Base-by-base conservation (phyloP, 768 basidiomycete genomes). In the Leccinum variicolor region DNA sequence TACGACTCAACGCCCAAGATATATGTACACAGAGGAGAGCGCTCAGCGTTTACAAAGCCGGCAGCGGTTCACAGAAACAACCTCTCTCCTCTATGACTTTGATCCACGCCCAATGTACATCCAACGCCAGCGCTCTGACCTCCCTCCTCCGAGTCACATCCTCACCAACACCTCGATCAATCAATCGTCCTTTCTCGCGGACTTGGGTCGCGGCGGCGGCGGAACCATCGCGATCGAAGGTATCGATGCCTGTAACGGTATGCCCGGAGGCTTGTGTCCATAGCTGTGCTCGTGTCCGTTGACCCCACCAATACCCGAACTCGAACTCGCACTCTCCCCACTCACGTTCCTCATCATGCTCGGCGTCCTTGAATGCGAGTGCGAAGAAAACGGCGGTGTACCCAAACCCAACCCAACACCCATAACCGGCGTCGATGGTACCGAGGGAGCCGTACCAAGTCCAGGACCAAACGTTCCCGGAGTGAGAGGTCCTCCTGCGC, bases 381-480 rank as follows among this genome's bases (percentile, higher is more conserved):
- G 56, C 33, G 58, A 28, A 52, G 59, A 13, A 36, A 53, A 66
- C 33, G 69, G 53, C 1, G 66, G 72, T 46, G 45, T n/a, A 19
- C 45, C 45, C 23, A 46, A 25, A 46, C 72, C 73, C 7, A 73
- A 48, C 1, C 74, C 72, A 1, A 71, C 58, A 9, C 72, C 72
- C 54, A 67, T 54, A 2, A 63, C 73, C 1, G 73, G 70, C 8
- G 70, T 65, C 9, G 69, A 55, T 1, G 70, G 64, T 10, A 63
- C 59, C 11, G 64, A 62, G 11, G 21, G 10, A 41, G 7, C 39
- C 17, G 6, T 0, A 10, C 21, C 11, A 45, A 15, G 45, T 34
- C 66, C 2, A 75, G 78, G 14, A 72, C 76, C 56, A 52, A 57
- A 46, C 67, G 68, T 13, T 62, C 55, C 59, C 74, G 79, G 34